Base-by-base conservation (phyloP, 2,329 filamentous ascomycete species). In the Corinectria fuckeliana region DNA sequence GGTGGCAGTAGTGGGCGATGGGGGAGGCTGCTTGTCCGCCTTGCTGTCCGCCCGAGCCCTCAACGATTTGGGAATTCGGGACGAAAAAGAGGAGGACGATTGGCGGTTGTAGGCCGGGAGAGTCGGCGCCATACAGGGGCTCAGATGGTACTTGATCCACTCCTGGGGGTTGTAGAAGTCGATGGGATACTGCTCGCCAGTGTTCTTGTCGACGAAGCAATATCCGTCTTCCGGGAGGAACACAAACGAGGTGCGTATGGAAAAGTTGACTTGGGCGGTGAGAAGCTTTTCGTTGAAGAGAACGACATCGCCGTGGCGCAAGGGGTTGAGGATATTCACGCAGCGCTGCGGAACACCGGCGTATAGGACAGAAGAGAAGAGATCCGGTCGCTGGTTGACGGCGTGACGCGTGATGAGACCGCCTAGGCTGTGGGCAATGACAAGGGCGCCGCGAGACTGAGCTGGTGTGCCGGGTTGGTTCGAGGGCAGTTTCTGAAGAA, bases 201-300 rank as follows among this genome's bases (percentile, higher is more conserved):
- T 95, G 41, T 88, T 76, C 68, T 89, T 92, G 77, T 97, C 89
- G 69, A 97, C 82, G 74, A 97, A 98, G 75, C 93, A 96, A 70
- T 87, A 88, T 0, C 93, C 93, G 67, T 95, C 89, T 57, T 97
- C 89, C 0, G 94, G 94, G 1, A 98, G 82, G 8, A 97, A 87
- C 10, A 89, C 87, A 70, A 91, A 97, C 39, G 88, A 93, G 0
- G 93, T 96, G 7, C 94, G 86, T 49, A 98, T 88, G 0, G 91
- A 93, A 70, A 98, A 97, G 76, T 96, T 96, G 67, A 97, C 93
- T 71, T 95, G 91, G 0, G 94, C 93, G 1, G 93, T 97, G 14
- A 98, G 82, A 0, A 97, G 90, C 65, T 92, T 91, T 61, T 93
- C 93, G 69, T 93, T 96, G 59, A 97, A 82, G 1, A 97, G 82